phyloP scores from a whole-genome alignment of 2,329 filamentous ascomycete genomes.

The Periconia sp. region DNA sequence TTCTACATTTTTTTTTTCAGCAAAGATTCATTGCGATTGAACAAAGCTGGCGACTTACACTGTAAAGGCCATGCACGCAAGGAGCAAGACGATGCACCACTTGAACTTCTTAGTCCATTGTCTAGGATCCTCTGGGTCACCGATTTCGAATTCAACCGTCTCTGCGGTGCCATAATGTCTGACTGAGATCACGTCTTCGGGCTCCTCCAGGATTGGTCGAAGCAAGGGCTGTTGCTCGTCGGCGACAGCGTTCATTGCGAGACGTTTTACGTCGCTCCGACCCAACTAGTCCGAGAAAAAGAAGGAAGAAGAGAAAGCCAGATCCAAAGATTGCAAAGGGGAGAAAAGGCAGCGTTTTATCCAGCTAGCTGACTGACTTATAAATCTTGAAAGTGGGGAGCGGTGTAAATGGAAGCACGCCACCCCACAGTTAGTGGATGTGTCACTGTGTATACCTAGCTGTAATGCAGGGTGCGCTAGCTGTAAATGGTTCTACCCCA shows the following conservation, averaged over 20 bases:
- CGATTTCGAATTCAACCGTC: slow-evolving; percentile 30
- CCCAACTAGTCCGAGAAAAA: too few species aligned
- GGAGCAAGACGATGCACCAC: slow-evolving; percentile 35
- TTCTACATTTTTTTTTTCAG: slow-evolving; percentile 17
- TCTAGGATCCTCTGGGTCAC: slow-evolving; percentile 32
- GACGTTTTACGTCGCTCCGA: too few species aligned
- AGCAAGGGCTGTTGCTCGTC: slow-evolving; percentile 37
- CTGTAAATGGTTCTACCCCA: too few species aligned
- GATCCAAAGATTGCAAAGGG: too few species aligned
- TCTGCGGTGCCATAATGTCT: slow-evolving; percentile 14
- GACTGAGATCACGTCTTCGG: slow-evolving; percentile 13
- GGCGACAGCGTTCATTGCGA: slow-evolving; percentile 6
- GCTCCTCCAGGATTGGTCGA: slow-evolving; percentile 19
- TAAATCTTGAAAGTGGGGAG: too few species aligned
- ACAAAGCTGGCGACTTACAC: slow-evolving; percentile 25
- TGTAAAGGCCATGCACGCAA: slow-evolving; percentile 38
- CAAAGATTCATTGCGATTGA: not conserved
- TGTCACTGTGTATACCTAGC: too few species aligned
- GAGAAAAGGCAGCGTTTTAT: too few species aligned
- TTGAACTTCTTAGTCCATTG: slow-evolving; percentile 35
- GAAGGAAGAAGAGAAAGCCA: too few species aligned
- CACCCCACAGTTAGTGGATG: too few species aligned
- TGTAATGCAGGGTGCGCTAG: too few species aligned
- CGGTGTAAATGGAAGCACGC: too few species aligned
- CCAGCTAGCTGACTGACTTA: too few species aligned